Evolutionary conservation across 768 basidiomycete genomes (phyloP).

Genomic region (Calocybe cyanea): DNA sequence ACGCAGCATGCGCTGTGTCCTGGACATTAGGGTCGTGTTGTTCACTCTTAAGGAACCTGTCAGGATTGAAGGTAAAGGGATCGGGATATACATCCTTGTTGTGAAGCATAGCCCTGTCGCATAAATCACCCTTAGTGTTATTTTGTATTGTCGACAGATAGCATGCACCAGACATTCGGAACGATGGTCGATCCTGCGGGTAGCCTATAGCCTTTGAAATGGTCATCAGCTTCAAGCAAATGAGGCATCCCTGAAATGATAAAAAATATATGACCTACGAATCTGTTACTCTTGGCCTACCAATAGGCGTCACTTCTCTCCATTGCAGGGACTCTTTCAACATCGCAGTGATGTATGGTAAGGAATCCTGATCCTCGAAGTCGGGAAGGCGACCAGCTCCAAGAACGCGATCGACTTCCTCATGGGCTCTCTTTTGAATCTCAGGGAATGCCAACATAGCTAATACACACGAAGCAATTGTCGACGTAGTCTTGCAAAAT

Average conservation of each 20-base stretch:
- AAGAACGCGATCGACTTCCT: slow-evolving; percentile 43
- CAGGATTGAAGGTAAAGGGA: neutral
- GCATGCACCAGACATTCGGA: slow-evolving; percentile 22
- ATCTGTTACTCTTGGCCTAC: neutral
- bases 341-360: slow-evolving; percentile 46
- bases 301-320: slow-evolving; percentile 13
- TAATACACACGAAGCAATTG: slow-evolving; percentile 13
- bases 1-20: too few relatives aligned
- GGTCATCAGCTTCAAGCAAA: slow-evolving; percentile 22
- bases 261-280: neutral
- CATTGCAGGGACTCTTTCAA: slow-evolving; percentile 46
- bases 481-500: too few relatives aligned
- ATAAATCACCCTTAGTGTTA: too few relatives aligned
- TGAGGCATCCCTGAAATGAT: slow-evolving; percentile 25
- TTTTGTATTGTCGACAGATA: neutral
- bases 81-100: neutral
- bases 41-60: neutral
- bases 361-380: slow-evolving; percentile 33
- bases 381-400: slow-evolving; percentile 32
- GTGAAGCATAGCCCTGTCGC: neutral
- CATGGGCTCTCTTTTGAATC: slow-evolving; percentile 47
- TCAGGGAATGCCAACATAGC: slow-evolving; percentile 26
- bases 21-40: too few relatives aligned
- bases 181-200: slow-evolving; percentile 22
- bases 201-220: slow-evolving; percentile 21